Conservation (phyloP, 108 stramenopile genomes). For the Phaeodactylum tricornutum region DNA sequence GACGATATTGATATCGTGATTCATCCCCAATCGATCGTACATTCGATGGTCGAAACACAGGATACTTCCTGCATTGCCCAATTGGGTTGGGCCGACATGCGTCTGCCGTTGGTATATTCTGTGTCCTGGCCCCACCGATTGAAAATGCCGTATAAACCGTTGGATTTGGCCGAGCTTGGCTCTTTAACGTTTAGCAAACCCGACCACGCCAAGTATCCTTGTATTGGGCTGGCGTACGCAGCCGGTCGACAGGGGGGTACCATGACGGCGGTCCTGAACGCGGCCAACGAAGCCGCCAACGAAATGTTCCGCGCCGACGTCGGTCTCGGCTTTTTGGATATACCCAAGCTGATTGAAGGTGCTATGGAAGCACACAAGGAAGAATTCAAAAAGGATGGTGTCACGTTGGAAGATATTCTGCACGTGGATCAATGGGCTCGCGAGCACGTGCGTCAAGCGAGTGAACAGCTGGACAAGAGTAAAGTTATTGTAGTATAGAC, state of each 20-base stretch:
- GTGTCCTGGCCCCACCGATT: constrained; percentile 94
- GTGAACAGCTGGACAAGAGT: constrained; percentile 25
- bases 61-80: constrained; percentile 95
- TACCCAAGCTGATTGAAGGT: constrained; percentile 84
- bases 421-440: constrained; percentile 87
- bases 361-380: constrained; percentile 95
- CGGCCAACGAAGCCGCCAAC: constrained; percentile 93
- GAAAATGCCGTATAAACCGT: constrained; percentile 84
- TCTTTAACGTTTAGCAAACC: constrained; percentile 82
- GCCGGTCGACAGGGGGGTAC: constrained; percentile 88
- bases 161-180: constrained; percentile 70
- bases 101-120: constrained; percentile 91
- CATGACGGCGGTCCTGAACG: constrained; percentile 95
- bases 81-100: constrained; percentile 96
- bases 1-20: constrained; percentile 97
- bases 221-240: constrained; percentile 88
- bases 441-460: constrained; percentile 54
- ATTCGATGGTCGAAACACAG: constrained; percentile 93
- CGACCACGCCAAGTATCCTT: constrained; percentile 92
- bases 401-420: constrained; percentile 89
- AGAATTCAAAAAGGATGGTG: constrained; percentile 64
- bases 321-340: constrained; percentile 85
- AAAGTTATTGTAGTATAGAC: background rate
- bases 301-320: constrained; percentile 90
- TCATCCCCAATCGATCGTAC: constrained; percentile 95